Conservation (phyloP, 768 basidiomycete genomes). For the Mycena galopus region DNA sequence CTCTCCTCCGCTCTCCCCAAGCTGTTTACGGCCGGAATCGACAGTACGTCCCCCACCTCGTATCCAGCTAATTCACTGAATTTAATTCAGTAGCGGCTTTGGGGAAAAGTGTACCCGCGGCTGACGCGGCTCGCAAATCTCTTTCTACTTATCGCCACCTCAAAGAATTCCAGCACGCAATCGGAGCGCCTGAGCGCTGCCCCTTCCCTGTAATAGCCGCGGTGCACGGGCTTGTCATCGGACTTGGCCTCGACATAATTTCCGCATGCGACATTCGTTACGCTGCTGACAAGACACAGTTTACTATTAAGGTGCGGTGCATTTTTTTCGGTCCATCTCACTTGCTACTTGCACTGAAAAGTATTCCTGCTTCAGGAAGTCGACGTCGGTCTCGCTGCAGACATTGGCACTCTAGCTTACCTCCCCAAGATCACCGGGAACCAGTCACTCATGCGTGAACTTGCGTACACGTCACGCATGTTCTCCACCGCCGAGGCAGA, state of each 20-base stretch:
- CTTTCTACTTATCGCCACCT: slow-evolving; percentile 63
- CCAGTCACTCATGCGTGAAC: slow-evolving; percentile 77
- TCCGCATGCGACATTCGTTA: slow-evolving; percentile 84
- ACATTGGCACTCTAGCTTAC: slow-evolving; percentile 88
- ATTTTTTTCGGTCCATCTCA: background rate
- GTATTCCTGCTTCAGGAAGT: slow-evolving; percentile 68
- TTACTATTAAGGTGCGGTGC: slow-evolving; percentile 77
- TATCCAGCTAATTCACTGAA: background rate
- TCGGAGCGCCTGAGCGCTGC: slow-evolving; percentile 75
- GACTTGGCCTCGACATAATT: slow-evolving; percentile 85
- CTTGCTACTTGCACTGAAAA: background rate
- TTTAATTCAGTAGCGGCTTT: slow-evolving; percentile 22
- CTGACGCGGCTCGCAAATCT: slow-evolving; percentile 68
- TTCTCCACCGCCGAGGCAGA: slow-evolving; percentile 80
- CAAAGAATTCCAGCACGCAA: slow-evolving; percentile 75
- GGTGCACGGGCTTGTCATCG: slow-evolving; percentile 79
- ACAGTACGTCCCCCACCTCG: slow-evolving; percentile 61
- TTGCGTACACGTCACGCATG: slow-evolving; percentile 79
- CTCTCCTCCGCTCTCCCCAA: slow-evolving; percentile 79
- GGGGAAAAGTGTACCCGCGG: slow-evolving; percentile 52
- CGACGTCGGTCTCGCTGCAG: slow-evolving; percentile 88
- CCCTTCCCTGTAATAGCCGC: slow-evolving; percentile 88
- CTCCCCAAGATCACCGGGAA: slow-evolving; percentile 85
- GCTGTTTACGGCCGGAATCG: slow-evolving; percentile 87
- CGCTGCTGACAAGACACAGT: slow-evolving; percentile 70